Conservation (phyloP, 257 asterid genomes). For the Solanum sejunctum region DNA sequence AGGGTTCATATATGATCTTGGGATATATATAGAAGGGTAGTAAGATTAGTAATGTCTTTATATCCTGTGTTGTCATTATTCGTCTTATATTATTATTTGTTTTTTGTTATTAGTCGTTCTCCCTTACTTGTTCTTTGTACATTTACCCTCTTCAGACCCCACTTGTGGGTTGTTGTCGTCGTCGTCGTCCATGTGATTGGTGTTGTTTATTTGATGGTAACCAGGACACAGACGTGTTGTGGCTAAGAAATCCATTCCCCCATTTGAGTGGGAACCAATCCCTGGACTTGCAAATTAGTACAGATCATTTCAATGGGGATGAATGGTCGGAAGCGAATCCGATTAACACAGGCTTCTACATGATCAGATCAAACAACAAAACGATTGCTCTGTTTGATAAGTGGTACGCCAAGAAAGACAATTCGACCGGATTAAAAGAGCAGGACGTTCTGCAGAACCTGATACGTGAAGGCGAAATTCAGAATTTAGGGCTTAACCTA, state of each 20-base stretch:
- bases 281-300: conserved; percentile 29
- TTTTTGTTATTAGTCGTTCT: no score
- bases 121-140: no score
- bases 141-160: no score
- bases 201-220: not conserved
- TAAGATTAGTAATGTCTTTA: no score
- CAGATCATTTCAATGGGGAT: conserved; percentile 21
- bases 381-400: conserved; percentile 24
- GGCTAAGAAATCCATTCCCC: conserved; percentile 40
- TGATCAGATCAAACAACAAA: conserved; percentile 33
- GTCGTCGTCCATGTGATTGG: no score
- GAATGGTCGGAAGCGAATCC: conserved; percentile 5
- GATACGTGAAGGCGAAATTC: conserved; percentile 5
- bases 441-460: conserved; percentile 30
- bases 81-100: no score
- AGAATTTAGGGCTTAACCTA: conserved; percentile 11
- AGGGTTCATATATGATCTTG: no score
- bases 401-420: conserved; percentile 23
- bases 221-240: conserved; percentile 40
- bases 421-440: conserved; percentile 21
- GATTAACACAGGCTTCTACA: conserved; percentile 48
- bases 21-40: no score
- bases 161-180: no score
- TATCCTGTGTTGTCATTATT: no score
- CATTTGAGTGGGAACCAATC: not conserved